These are phyloP conservation scores for Polytolypa hystricis DNA, from an alignment of 2,329 filamentous ascomycete genomes.

Conservation along the genomic window DNA sequence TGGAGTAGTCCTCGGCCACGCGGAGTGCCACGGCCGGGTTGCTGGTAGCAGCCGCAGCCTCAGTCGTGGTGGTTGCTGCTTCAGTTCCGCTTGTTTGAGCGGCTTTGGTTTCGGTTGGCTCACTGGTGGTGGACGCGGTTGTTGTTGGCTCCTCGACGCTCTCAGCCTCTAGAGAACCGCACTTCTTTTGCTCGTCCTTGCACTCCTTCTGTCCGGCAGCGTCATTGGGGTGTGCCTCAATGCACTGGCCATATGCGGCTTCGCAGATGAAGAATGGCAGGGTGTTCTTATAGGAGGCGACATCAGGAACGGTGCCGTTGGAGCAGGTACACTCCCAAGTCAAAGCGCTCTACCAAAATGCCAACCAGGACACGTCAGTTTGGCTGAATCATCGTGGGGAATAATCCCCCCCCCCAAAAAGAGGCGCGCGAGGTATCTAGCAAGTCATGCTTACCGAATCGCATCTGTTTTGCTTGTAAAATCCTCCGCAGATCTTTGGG, in stretches of 20 bases:
- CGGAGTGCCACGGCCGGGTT: slow-evolving; percentile 37
- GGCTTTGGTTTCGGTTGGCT: slow-evolving; percentile 20
- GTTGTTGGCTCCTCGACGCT: slow-evolving; percentile 16
- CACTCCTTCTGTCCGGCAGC: slow-evolving; percentile 39
- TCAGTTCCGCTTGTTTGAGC: slow-evolving; percentile 16
- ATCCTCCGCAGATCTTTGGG: slow-evolving; percentile 46
- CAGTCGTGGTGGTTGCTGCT: slow-evolving; percentile 18
- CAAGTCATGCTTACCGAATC: slow-evolving; percentile 38
- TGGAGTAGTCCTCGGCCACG: slow-evolving; percentile 40
- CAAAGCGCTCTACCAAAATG: slow-evolving; percentile 34
- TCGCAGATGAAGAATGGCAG: slow-evolving; percentile 52
- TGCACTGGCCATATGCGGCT: slow-evolving; percentile 40
- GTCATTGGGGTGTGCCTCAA: slow-evolving; percentile 35
- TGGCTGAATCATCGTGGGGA: background rate
- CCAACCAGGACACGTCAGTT: slow-evolving; percentile 11
- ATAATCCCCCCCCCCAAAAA: no score
- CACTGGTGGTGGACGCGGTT: slow-evolving; percentile 18
- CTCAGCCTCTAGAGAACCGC: slow-evolving; percentile 35
- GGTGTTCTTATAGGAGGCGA: slow-evolving; percentile 45
- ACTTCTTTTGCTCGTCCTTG: slow-evolving; percentile 34
- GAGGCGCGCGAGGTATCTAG: slow-evolving; percentile 1
- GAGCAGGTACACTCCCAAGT: slow-evolving; percentile 47
- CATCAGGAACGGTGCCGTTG: slow-evolving; percentile 44
- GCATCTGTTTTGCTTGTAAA: slow-evolving; percentile 43
- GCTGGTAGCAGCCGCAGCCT: slow-evolving; percentile 19